Evolutionary conservation across 768 basidiomycete genomes (phyloP).

Genomic region (Omphalotus guepiniiformis): DNA sequence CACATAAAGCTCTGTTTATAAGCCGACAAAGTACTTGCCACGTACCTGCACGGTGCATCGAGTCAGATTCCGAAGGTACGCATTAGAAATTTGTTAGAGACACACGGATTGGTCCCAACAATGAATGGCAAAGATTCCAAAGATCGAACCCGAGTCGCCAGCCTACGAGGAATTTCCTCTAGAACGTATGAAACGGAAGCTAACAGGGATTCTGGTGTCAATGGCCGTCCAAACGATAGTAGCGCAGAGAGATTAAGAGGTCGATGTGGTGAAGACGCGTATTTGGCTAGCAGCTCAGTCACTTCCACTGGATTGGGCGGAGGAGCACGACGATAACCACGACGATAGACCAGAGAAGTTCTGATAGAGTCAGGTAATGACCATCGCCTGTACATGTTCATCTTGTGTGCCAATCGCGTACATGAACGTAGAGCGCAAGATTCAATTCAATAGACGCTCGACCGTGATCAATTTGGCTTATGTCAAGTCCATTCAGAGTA

Average conservation of each 20-base stretch:
- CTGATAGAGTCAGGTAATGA: background rate
- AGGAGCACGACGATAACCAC: conserved; percentile 34
- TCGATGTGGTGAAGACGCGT: conserved; percentile 57
- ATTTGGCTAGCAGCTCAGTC: conserved; percentile 56
- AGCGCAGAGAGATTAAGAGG: conserved; percentile 71
- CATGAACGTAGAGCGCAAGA: too few relatives aligned
- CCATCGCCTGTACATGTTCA: too few relatives aligned
- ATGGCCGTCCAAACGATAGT: conserved; percentile 71
- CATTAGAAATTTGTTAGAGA: background rate
- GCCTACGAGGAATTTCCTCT: conserved; percentile 71
- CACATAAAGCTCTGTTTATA: conserved; percentile 68
- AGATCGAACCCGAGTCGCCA: conserved; percentile 70
- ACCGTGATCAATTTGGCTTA: background rate
- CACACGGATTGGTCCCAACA: conserved; percentile 74
- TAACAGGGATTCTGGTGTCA: conserved; percentile 65
- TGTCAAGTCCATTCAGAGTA: background rate
- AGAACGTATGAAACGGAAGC: conserved; percentile 72
- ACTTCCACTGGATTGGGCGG: conserved; percentile 49
- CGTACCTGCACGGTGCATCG: conserved; percentile 32
- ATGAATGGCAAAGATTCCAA: conserved; percentile 81
- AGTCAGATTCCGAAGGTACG: background rate
- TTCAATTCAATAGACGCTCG: background rate
- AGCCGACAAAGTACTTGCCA: conserved; percentile 64
- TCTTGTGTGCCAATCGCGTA: too few relatives aligned
- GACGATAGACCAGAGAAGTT: background rate